These are phyloP conservation scores for Astrephomene gubernaculifera DNA, from an alignment of 139 green algal genomes.

Conservation along the genomic window DNA sequence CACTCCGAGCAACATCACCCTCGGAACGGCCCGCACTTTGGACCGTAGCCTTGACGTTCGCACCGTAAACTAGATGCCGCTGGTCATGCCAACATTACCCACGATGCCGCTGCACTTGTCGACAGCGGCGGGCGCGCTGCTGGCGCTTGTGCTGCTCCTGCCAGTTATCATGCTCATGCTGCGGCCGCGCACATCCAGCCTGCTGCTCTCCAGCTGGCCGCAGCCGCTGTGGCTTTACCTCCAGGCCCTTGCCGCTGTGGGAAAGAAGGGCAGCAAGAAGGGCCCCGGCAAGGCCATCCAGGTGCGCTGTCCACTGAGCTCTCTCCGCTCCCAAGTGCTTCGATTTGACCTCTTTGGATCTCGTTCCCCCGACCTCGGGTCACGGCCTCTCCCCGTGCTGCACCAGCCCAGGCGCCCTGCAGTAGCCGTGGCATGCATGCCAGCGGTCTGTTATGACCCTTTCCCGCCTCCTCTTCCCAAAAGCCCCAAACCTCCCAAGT, in stretches of 20 bases:
- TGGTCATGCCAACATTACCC: not conserved
- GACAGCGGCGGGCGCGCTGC: not conserved
- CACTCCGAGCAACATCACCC: too few relatives aligned
- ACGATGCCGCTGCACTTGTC: not conserved
- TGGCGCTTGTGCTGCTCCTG: constrained; percentile 8
- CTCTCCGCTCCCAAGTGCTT: too few relatives aligned
- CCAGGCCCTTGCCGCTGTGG: constrained; percentile 8
- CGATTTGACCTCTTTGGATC: not conserved
- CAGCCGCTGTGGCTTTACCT: not conserved
- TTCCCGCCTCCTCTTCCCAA: not conserved
- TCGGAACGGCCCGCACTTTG: too few relatives aligned
- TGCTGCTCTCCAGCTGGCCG: constrained; percentile 1
- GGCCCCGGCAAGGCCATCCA: not conserved
- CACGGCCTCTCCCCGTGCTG: too few relatives aligned
- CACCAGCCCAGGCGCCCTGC: too few relatives aligned
- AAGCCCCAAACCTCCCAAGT: not conserved
- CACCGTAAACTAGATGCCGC: not conserved
- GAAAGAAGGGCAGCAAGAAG: not conserved
- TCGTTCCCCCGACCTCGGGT: too few relatives aligned
- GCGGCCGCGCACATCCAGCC: not conserved
- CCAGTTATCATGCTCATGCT: too few relatives aligned
- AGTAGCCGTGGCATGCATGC: too few relatives aligned
- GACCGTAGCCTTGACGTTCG: too few relatives aligned
- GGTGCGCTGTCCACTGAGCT: not conserved
- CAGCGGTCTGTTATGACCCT: not conserved